These are phyloP conservation scores for Rhizopus microsporus DNA, from an alignment of 371 early-diverging fungal genomes.

Conservation along the genomic window DNA sequence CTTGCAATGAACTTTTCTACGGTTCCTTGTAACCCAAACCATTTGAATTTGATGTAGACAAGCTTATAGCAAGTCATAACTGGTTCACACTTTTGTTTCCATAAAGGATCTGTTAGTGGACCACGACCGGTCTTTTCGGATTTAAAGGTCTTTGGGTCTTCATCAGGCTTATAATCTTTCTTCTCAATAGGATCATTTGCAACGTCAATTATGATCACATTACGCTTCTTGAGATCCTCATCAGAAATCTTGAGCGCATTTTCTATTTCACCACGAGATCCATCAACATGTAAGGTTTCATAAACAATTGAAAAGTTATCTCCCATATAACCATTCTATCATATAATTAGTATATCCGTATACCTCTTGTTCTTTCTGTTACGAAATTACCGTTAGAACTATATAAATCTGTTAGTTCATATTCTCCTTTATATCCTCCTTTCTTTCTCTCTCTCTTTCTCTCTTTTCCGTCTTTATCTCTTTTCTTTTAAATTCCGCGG, in stretches of 20 bases:
- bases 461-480: neutral
- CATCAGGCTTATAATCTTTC: conserved; percentile 60
- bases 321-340: conserved; percentile 68
- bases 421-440: neutral
- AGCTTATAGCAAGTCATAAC: conserved; percentile 79
- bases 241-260: conserved; percentile 53
- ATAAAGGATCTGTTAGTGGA: conserved; percentile 48
- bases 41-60: conserved; percentile 71
- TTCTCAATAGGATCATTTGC: conserved; percentile 56
- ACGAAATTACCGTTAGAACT: conserved; percentile 19
- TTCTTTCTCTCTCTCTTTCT: neutral
- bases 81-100: conserved; percentile 58
- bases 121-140: conserved; percentile 72
- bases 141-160: conserved; percentile 63
- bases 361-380: too few relatives aligned
- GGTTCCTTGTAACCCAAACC: conserved; percentile 65
- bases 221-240: conserved; percentile 57
- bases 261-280: conserved; percentile 71
- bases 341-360: neutral
- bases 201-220: conserved; percentile 62
- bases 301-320: conserved; percentile 71
- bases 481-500: conserved; percentile 1
- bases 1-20: conserved; percentile 59
- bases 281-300: conserved; percentile 71
- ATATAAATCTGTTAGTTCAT: conserved; percentile 1